phyloP scores from a whole-genome alignment of 2,329 filamentous ascomycete genomes.

The Beauveria scarabaeidicola region DNA sequence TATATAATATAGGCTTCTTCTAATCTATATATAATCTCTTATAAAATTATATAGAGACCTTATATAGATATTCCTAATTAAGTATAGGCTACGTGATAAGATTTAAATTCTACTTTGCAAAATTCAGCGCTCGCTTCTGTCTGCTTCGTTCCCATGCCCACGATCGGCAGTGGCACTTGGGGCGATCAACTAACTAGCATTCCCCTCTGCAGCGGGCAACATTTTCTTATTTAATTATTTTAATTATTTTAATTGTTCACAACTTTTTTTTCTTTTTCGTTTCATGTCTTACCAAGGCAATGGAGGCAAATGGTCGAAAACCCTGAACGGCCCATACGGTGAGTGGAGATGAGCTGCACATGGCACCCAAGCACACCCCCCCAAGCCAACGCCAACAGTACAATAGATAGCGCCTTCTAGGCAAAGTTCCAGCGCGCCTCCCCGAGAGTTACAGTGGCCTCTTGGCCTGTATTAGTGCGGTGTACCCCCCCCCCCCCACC shows the following conservation, averaged over 20 bases:
- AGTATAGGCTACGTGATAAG: too few relatives aligned
- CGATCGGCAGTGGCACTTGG: slow-evolving; percentile 1
- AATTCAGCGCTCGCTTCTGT: too few relatives aligned
- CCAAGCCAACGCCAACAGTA: too few relatives aligned
- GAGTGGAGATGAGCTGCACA: not conserved
- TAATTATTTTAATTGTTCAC: too few relatives aligned
- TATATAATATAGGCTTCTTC: too few relatives aligned
- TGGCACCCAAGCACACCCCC: not conserved
- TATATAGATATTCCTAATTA: too few relatives aligned
- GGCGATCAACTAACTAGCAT: not conserved
- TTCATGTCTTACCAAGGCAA: not conserved
- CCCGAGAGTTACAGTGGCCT: not conserved
- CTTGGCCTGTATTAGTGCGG: not conserved
- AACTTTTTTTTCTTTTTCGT: not conserved
- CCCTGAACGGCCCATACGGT: not conserved
- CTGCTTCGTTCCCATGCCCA: not conserved
- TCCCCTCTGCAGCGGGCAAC: not conserved
- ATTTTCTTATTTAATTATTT: too few relatives aligned
- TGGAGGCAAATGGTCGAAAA: not conserved
- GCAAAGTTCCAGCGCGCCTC: not conserved
- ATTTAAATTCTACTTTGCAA: too few relatives aligned
- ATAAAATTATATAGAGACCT: too few relatives aligned
- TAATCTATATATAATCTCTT: too few relatives aligned
- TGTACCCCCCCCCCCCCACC: not conserved
- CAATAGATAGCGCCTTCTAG: too few relatives aligned